These are phyloP conservation scores for Physcomitrellopsis africana DNA, from an alignment of 225 moss, liverwort and hornwort species.

Conservation along the genomic window DNA sequence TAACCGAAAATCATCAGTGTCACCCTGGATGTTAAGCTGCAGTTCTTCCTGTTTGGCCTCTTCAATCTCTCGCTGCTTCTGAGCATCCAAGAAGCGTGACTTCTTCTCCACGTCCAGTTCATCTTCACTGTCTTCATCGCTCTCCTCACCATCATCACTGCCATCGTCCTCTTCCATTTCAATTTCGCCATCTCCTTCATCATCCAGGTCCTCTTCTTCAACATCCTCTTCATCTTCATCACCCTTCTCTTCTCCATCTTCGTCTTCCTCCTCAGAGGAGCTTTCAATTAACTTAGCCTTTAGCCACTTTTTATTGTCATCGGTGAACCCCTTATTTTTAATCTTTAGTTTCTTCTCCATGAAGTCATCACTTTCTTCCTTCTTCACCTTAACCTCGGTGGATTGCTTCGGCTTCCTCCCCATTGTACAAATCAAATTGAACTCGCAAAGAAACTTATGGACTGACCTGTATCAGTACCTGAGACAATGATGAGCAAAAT, in stretches of 20 bases:
- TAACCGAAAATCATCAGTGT: slow-evolving; percentile 83
- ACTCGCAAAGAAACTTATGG: no score
- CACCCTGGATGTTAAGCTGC: slow-evolving; percentile 94
- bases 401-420: no score
- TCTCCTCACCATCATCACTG: slow-evolving; percentile 40
- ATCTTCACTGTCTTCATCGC: slow-evolving; percentile 67
- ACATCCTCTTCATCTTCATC: slow-evolving; percentile 66
- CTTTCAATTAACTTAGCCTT: slow-evolving; percentile 64
- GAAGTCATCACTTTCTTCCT: slow-evolving; percentile 25
- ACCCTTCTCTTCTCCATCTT: slow-evolving; percentile 49
- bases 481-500: no score
- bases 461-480: no score
- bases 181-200: slow-evolving; percentile 52
- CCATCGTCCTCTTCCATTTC: slow-evolving; percentile 63
- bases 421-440: no score
- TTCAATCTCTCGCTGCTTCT: slow-evolving; percentile 68
- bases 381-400: slow-evolving; percentile 2
- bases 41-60: slow-evolving; percentile 88
- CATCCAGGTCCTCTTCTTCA: slow-evolving; percentile 63
- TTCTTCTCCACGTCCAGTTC: slow-evolving; percentile 96
- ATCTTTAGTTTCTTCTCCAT: slow-evolving; percentile 25
- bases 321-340: slow-evolving; percentile 59
- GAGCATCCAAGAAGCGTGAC: slow-evolving; percentile 73
- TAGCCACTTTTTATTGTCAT: slow-evolving; percentile 73
- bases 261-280: slow-evolving; percentile 60